These are phyloP conservation scores for Drechslerella stenobrocha DNA, from an alignment of 2,329 filamentous ascomycete species.

Conservation along the genomic window DNA sequence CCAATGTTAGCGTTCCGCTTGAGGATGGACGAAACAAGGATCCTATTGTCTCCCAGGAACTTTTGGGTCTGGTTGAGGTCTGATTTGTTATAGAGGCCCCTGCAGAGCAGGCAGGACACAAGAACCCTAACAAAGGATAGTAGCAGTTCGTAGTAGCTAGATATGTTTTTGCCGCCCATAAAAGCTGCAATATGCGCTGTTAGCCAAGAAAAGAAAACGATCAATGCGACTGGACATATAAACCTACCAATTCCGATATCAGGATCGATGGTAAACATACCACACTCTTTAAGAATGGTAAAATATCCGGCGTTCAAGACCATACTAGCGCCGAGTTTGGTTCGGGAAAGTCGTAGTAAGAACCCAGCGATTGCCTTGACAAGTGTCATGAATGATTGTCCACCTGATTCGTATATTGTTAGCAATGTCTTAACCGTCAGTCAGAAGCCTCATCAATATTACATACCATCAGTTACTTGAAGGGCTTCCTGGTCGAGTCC, in stretches of 20 bases:
- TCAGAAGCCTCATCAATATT: constrained; percentile 50
- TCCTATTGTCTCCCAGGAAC: constrained; percentile 81
- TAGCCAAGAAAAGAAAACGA: constrained; percentile 4
- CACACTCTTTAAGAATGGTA: constrained; percentile 74
- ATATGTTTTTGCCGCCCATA: constrained; percentile 70
- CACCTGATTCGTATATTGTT: constrained; percentile 57
- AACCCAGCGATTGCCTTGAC: constrained; percentile 78
- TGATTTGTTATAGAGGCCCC: constrained; percentile 76
- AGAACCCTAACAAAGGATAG: constrained; percentile 79
- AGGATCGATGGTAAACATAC: constrained; percentile 86
- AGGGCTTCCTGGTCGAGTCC: constrained; percentile 73
- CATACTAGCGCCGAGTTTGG: constrained; percentile 77
- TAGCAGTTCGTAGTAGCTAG: constrained; percentile 81
- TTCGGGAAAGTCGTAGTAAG: constrained; percentile 80
- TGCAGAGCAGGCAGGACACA: constrained; percentile 75
- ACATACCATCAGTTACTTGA: constrained; percentile 62
- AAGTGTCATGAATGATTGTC: constrained; percentile 62
- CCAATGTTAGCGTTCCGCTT: constrained; percentile 85
- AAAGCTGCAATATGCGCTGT: constrained; percentile 56
- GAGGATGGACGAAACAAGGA: constrained; percentile 82
- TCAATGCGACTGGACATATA: constrained; percentile 16
- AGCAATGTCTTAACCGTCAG: constrained; percentile 2
- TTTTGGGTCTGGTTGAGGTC: constrained; percentile 72
- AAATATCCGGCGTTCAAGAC: constrained; percentile 91
- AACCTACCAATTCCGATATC: constrained; percentile 75